Evolutionary conservation across 2,329 filamentous ascomycete genomes (phyloP).

Genomic region (Lachnellula hyalina): DNA sequence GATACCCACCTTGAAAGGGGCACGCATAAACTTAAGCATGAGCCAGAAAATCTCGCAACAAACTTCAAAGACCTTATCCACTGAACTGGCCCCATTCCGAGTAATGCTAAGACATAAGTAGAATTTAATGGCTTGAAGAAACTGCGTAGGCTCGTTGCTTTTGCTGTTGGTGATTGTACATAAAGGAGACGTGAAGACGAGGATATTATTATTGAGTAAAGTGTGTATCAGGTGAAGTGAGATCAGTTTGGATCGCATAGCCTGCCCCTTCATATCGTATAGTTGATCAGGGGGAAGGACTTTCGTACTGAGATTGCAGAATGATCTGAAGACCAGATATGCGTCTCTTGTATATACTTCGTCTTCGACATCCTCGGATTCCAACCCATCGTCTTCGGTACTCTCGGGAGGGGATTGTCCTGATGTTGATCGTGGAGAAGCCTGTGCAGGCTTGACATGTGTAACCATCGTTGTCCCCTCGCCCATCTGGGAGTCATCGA

Average conservation of each 20-base stretch:
- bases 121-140: slow-evolving; percentile 92
- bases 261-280: slow-evolving; percentile 85
- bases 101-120: slow-evolving; percentile 94
- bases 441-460: slow-evolving; percentile 45
- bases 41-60: slow-evolving; percentile 98
- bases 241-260: slow-evolving; percentile 95
- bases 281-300: slow-evolving; percentile 83
- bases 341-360: slow-evolving; percentile 97
- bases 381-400: slow-evolving; percentile 48
- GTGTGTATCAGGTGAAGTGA: slow-evolving; percentile 95
- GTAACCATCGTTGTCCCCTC: slow-evolving; percentile 65
- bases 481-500: slow-evolving; percentile 58
- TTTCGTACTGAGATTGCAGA: slow-evolving; percentile 97
- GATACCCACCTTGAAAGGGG: slow-evolving; percentile 74
- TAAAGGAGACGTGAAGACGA: slow-evolving; percentile 84
- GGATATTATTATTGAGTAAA: slow-evolving; percentile 87
- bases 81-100: slow-evolving; percentile 89
- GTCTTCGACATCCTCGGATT: slow-evolving; percentile 68
- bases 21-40: slow-evolving; percentile 88
- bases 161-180: slow-evolving; percentile 91
- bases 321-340: slow-evolving; percentile 93
- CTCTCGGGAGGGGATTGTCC: slow-evolving; percentile 52
- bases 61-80: slow-evolving; percentile 88
- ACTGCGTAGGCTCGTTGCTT: slow-evolving; percentile 80
- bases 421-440: slow-evolving; percentile 43